Evolutionary conservation across 164 flowering plant genomes (phyloP).

Genomic region (Nymphaea thermarum): DNA sequence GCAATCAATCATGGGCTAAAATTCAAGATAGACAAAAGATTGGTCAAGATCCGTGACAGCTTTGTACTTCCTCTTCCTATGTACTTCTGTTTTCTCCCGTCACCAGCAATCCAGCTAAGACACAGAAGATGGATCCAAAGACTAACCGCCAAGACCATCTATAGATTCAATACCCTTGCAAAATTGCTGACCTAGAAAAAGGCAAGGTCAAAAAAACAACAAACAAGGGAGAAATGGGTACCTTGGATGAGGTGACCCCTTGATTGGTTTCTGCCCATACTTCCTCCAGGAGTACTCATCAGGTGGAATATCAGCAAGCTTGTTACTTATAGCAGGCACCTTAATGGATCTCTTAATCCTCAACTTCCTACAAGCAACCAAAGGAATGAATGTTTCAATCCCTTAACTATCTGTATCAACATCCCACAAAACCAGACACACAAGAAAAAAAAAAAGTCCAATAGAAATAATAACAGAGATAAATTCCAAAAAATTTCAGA

Average conservation of each 20-base stretch:
- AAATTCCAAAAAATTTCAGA: constrained; percentile 7
- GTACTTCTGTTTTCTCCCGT: too few species aligned
- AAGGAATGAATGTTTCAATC: not conserved
- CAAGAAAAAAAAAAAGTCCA: not conserved
- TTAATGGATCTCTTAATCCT: constrained; percentile 89
- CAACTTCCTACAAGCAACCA: constrained; percentile 44
- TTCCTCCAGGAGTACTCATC: constrained; percentile 98
- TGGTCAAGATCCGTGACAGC: too few species aligned
- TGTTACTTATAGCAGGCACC: constrained; percentile 97
- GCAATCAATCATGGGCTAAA: too few species aligned
- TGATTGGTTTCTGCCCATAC: constrained; percentile 97
- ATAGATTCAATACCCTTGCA: not conserved
- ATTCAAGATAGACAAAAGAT: too few species aligned
- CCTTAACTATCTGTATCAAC: not conserved
- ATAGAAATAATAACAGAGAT: not conserved
- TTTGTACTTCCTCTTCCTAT: too few species aligned
- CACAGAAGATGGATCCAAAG: too few species aligned
- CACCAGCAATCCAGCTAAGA: not conserved
- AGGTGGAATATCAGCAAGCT: constrained; percentile 94
- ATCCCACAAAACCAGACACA: not conserved
- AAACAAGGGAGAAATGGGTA: constrained; percentile 8
- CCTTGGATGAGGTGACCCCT: constrained; percentile 99
- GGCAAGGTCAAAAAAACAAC: not conserved
- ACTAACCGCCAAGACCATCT: not conserved
- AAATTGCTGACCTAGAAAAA: not conserved